Evolutionary conservation across 352 stramenopile species (phyloP), one percentile per base, ranked within the genome.

Genomic region (Globisporangium uncinulatum): DNA sequence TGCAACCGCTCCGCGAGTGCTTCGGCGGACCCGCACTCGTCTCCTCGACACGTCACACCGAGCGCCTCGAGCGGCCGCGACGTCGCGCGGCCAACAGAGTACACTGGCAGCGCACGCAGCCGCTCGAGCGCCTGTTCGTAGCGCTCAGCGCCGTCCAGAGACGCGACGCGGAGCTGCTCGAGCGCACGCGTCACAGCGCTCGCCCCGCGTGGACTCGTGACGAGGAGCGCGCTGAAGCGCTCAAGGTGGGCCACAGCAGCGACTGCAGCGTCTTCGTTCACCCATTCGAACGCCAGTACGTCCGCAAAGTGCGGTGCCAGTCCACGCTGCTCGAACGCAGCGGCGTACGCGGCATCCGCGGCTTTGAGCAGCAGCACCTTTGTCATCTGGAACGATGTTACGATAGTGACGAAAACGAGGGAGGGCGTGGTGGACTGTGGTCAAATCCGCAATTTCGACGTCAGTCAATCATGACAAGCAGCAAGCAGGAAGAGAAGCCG

Each of bases 131-230:
- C 62, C 3, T 56, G 36, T 9, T 61, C 24, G 3, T 50, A 50
- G 11, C 6, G 34, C 10, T 4, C 14, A 1, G 6, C 4, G 24
- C 8, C 53, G 42, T 19, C 24, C 24, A 29, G 24, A 29, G 24
- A 29, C 24, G 2, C 24, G 24, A 29, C 24, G 24, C 24, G 24
- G 24, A 29, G 24, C 24, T 29, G 24, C 4, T 29, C 24, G 24
- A 86, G 49, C 1, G 70, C 65, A 5, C 71, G 70, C 32, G 51
- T 49, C 4, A 94, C 64, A 0, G 81, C 83, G 29, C 79, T 77
- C 20, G 76, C 70, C n/a, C 70, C 78, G 45, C 83, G 83, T 20
- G 83, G 81, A 73, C 81, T 92, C 29, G 83, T 94, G 57, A 94
- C 57, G 51, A 94, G 64, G 21, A 94, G 57, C 29, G 69, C 74